phyloP scores from a whole-genome alignment of 225 moss, liverwort and hornwort genomes.

The Takakia lepidozioides region DNA sequence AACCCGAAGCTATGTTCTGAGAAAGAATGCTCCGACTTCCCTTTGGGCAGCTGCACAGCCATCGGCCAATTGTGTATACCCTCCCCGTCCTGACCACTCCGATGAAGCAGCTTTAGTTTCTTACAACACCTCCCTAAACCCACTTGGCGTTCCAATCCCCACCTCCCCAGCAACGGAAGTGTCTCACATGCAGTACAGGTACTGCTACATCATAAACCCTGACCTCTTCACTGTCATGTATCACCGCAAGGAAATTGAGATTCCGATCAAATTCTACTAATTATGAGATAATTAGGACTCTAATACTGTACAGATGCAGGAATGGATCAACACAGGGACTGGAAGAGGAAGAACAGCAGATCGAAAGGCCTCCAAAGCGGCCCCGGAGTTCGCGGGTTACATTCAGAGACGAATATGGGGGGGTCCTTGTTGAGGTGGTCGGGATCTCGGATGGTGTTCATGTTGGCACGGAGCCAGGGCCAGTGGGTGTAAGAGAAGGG shows the following conservation, averaged over 20 bases:
- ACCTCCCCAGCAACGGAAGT: slow-evolving; percentile 30
- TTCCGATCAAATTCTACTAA: no score
- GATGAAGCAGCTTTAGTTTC: slow-evolving; percentile 76
- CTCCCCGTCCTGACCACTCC: slow-evolving; percentile 68
- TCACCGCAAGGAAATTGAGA: no score
- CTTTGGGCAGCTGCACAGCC: slow-evolving; percentile 39
- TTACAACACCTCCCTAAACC: slow-evolving; percentile 82
- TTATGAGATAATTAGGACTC: no score
- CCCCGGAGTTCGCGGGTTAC: slow-evolving; percentile 61
- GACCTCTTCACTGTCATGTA: no score
- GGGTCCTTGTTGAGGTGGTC: slow-evolving; percentile 82
- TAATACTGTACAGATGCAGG: no score
- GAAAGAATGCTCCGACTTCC: slow-evolving; percentile 51
- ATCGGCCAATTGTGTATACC: slow-evolving; percentile 60
- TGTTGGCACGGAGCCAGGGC: slow-evolving; percentile 97
- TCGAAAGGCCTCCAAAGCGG: slow-evolving; percentile 66
- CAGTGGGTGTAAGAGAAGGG: slow-evolving; percentile 92
- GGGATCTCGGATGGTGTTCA: slow-evolving; percentile 96
- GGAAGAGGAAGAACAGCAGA: slow-evolving; percentile 39
- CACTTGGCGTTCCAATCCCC: slow-evolving; percentile 68
- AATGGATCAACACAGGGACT: slow-evolving; percentile 38
- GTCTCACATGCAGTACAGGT: no score
- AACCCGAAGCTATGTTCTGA: slow-evolving; percentile 85
- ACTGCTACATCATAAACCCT: no score
- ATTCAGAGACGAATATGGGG: slow-evolving; percentile 86